Evolutionary conservation across 2,329 filamentous ascomycete genomes (phyloP).

Genomic region (Hypoxylon sp.): DNA sequence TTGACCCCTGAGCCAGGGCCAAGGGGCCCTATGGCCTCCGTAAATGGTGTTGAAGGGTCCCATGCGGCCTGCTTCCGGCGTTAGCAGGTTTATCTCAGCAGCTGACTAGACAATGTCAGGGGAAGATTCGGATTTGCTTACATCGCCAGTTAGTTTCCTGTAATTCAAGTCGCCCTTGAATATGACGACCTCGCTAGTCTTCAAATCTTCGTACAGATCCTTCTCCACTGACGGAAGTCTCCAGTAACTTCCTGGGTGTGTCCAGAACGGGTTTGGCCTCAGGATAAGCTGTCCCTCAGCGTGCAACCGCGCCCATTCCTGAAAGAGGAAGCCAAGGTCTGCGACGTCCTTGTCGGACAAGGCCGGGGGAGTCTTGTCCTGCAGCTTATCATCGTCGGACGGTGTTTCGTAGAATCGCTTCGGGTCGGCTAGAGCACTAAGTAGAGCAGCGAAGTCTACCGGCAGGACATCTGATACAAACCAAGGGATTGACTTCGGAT

Average conservation of each 20-base stretch:
- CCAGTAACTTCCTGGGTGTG: conserved; percentile 89
- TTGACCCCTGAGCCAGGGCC: conserved; percentile 87
- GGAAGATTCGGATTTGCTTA: conserved; percentile 62
- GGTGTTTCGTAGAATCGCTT: conserved; percentile 83
- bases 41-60: conserved; percentile 90
- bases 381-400: conserved; percentile 75
- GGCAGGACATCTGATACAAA: conserved; percentile 97
- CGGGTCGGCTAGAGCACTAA: conserved; percentile 84
- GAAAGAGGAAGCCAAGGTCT: conserved; percentile 82
- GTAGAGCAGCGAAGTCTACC: conserved; percentile 84
- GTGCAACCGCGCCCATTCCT: conserved; percentile 84
- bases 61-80: conserved; percentile 72
- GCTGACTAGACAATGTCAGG: neutral
- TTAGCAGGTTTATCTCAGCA: conserved; percentile 18
- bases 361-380: conserved; percentile 70
- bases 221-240: conserved; percentile 79
- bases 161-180: conserved; percentile 99
- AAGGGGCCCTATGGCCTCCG: conserved; percentile 86
- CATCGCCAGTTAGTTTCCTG: conserved; percentile 90
- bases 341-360: conserved; percentile 77
- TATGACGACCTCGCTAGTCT: conserved; percentile 87
- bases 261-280: conserved; percentile 93
- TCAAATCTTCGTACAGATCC: conserved; percentile 81
- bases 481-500: conserved; percentile 97
- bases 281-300: conserved; percentile 87